phyloP scores from a whole-genome alignment of 768 basidiomycete species.

The Boletus huronensis region DNA sequence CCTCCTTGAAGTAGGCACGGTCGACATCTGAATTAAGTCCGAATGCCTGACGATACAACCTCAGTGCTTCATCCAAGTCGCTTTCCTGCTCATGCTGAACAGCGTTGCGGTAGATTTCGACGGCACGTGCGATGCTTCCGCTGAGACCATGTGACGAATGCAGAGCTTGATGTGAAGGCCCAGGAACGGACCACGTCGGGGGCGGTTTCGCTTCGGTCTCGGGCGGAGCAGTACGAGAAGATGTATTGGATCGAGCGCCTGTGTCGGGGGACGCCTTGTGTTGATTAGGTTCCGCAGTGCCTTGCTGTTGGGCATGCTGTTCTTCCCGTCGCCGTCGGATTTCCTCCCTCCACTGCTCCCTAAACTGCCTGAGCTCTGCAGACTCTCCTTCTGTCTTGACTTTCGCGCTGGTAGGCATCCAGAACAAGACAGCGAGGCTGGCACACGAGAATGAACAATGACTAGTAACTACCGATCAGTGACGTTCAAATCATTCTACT shows the following conservation, averaged over 20 bases:
- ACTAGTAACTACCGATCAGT: too few species aligned
- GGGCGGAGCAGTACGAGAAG: not conserved
- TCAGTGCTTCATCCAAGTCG: slow-evolving; percentile 70
- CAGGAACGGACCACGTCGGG: slow-evolving; percentile 11
- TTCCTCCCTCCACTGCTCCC: slow-evolving; percentile 72
- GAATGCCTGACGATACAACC: slow-evolving; percentile 78
- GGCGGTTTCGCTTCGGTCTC: slow-evolving; percentile 7
- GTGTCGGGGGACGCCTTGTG: slow-evolving; percentile 4
- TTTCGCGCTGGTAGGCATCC: not conserved
- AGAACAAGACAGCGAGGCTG: not conserved
- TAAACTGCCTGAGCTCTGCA: slow-evolving; percentile 63
- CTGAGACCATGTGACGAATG: slow-evolving; percentile 33
- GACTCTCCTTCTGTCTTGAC: slow-evolving; percentile 39
- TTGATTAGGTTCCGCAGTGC: not conserved
- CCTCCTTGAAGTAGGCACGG: slow-evolving; percentile 58
- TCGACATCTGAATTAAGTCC: slow-evolving; percentile 75
- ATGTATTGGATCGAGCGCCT: slow-evolving; percentile 2
- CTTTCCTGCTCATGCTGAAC: slow-evolving; percentile 71
- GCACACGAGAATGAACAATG: not conserved
- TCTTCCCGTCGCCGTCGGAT: slow-evolving; percentile 38
- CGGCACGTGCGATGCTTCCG: slow-evolving; percentile 43
- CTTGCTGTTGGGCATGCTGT: slow-evolving; percentile 7
- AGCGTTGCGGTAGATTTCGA: slow-evolving; percentile 67
- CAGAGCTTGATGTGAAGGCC: slow-evolving; percentile 12
- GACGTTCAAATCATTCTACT: not conserved